Percentiles rank a stretch among this genome's conserved stretches.
phyloP scores from a whole-genome alignment of 129 eudicot species.

The Escallonia rubra region DNA sequence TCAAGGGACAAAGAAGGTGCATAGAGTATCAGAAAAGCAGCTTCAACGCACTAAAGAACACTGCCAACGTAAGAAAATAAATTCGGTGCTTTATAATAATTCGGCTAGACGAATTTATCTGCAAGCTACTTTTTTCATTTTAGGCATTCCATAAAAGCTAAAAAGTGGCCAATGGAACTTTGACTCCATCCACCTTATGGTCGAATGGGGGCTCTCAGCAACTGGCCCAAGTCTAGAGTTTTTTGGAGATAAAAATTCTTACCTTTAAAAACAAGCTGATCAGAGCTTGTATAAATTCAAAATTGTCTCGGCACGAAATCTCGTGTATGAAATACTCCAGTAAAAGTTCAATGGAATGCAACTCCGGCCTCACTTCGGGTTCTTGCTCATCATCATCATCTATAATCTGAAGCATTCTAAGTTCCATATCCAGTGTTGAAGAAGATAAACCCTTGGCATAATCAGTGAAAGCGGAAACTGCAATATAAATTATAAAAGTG shows the following conservation, averaged over 20 bases:
- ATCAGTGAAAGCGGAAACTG: slow-evolving; percentile 81
- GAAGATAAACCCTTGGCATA: slow-evolving; percentile 77
- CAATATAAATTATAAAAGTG: slow-evolving; percentile 10
- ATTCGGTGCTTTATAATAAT: too few relatives aligned
- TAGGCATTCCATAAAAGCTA: too few relatives aligned
- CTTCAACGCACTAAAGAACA: too few relatives aligned
- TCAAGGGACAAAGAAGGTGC: too few relatives aligned
- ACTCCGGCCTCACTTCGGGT: slow-evolving; percentile 51
- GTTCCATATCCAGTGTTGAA: slow-evolving; percentile 86
- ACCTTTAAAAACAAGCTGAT: slow-evolving; percentile 90
- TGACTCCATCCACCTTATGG: too few relatives aligned
- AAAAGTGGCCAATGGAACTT: too few relatives aligned
- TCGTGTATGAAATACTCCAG: slow-evolving; percentile 82
- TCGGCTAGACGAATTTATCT: too few relatives aligned
- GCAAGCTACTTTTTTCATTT: too few relatives aligned
- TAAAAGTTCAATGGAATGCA: slow-evolving; percentile 56
- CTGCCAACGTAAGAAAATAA: too few relatives aligned
- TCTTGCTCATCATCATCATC: slow-evolving; percentile 79
- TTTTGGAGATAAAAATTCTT: not conserved
- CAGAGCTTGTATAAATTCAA: slow-evolving; percentile 82
- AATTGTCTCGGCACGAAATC: slow-evolving; percentile 74
- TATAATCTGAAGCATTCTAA: slow-evolving; percentile 91
- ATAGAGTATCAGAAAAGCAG: too few relatives aligned
- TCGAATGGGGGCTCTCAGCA: too few relatives aligned
- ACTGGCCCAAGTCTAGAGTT: too few relatives aligned